These are phyloP conservation scores for Saitozyma podzolica DNA, from an alignment of 768 basidiomycete species.

Conservation along the genomic window DNA sequence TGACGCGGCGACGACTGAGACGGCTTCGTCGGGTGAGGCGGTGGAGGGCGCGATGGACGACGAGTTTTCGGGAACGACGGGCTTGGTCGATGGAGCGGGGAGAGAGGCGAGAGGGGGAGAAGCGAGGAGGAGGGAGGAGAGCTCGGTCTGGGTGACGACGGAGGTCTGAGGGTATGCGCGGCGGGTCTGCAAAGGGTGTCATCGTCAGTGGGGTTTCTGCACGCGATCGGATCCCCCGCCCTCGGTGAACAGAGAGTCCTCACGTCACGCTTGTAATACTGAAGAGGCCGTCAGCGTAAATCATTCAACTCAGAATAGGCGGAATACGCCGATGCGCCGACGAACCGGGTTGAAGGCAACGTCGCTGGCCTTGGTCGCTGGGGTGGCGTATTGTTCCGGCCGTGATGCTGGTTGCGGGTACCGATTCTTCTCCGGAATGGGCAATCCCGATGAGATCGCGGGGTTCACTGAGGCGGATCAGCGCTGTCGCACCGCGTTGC, in stretches of 20 bases:
- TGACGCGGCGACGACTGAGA: slow-evolving; percentile 27
- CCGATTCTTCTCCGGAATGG: slow-evolving; percentile 69
- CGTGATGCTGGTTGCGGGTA: slow-evolving; percentile 86
- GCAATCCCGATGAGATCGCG: slow-evolving; percentile 86
- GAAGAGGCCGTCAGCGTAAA: slow-evolving; percentile 6
- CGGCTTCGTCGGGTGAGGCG: slow-evolving; percentile 11
- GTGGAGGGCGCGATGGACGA: slow-evolving; percentile 29
- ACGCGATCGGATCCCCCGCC: neutral
- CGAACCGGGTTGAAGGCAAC: slow-evolving; percentile 40
- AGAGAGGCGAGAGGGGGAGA: slow-evolving; percentile 59
- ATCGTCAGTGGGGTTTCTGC: neutral
- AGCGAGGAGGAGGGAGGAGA: slow-evolving; percentile 77
- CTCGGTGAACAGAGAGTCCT: slow-evolving; percentile 9
- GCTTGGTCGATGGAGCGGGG: slow-evolving; percentile 53
- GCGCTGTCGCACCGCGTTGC: neutral
- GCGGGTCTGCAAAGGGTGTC: slow-evolving; percentile 6
- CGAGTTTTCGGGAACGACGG: slow-evolving; percentile 15
- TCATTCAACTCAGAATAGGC: neutral
- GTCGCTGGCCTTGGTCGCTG: slow-evolving; percentile 77
- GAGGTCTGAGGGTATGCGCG: slow-evolving; percentile 90
- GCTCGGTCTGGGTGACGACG: slow-evolving; percentile 77
- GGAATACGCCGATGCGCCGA: slow-evolving; percentile 5
- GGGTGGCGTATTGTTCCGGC: slow-evolving; percentile 80
- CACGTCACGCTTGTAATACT: slow-evolving; percentile 94
- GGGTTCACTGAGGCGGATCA: slow-evolving; percentile 64